Evolutionary conservation across 2,329 filamentous ascomycete genomes (phyloP).

Genomic region (Plectosphaerella sp.): DNA sequence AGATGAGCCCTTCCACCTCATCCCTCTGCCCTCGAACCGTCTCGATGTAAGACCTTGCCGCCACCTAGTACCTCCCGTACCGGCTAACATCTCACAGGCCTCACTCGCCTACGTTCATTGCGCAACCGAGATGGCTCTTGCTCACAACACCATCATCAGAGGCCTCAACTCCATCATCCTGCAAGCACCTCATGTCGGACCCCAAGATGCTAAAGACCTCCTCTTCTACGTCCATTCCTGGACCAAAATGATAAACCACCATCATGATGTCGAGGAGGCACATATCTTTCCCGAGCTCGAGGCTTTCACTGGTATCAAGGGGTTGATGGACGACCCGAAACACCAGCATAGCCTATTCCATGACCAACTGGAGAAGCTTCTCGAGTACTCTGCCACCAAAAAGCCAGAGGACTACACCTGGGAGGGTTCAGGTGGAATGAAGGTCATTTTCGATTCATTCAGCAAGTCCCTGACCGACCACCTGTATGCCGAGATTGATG

Average conservation of each 20-base stretch:
- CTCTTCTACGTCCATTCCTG: constrained; percentile 22
- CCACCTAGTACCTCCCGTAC: neutral
- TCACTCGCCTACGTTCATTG: constrained; percentile 5
- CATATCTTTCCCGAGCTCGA: constrained; percentile 28
- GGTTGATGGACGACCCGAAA: constrained; percentile 25
- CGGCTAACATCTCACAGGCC: constrained; percentile 4
- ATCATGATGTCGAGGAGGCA: constrained; percentile 26
- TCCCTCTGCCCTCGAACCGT: neutral
- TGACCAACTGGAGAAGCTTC: constrained; percentile 17
- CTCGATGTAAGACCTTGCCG: neutral
- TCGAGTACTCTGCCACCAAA: constrained; percentile 18
- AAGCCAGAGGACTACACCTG: constrained; percentile 16
- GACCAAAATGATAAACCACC: constrained; percentile 27
- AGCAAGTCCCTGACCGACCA: constrained; percentile 17
- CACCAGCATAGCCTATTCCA: constrained; percentile 28
- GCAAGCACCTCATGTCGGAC: constrained; percentile 19
- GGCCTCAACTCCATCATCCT: constrained; percentile 26
- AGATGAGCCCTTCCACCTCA: neutral
- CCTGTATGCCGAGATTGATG: constrained; percentile 21
- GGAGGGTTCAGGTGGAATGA: constrained; percentile 15
- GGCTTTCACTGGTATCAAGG: constrained; percentile 19
- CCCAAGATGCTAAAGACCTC: constrained; percentile 11
- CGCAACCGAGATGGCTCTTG: constrained; percentile 19
- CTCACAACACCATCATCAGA: constrained; percentile 22
- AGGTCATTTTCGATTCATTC: constrained; percentile 18